Conservation (phyloP, 2,329 filamentous ascomycete genomes). For the Fusarium anguioides region DNA sequence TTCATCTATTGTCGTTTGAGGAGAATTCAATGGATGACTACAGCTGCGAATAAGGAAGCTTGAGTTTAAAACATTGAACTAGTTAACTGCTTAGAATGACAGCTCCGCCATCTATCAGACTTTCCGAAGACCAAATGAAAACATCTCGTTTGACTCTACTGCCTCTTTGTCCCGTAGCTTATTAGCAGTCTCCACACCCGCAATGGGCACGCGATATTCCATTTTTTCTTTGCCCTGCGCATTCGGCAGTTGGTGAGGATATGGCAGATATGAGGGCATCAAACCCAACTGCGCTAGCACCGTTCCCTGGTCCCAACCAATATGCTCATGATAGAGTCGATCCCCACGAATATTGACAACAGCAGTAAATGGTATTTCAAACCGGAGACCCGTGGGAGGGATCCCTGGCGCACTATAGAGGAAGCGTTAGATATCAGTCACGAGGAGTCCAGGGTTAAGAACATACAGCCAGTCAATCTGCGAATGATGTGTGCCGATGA, state of each 20-base stretch:
- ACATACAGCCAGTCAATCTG: slow-evolving; percentile 75
- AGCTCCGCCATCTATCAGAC: neutral
- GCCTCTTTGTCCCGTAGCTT: slow-evolving; percentile 49
- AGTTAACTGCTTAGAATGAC: too few relatives aligned
- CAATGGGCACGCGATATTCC: slow-evolving; percentile 49
- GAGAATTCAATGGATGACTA: neutral
- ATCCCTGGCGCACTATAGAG: slow-evolving; percentile 61
- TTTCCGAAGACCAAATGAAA: slow-evolving; percentile 17
- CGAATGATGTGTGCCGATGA: slow-evolving; percentile 70
- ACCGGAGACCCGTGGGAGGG: slow-evolving; percentile 62
- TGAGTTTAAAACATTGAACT: neutral
- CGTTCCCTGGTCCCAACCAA: slow-evolving; percentile 75
- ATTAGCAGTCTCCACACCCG: slow-evolving; percentile 46
- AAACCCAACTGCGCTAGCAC: slow-evolving; percentile 69
- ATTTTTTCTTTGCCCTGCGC: slow-evolving; percentile 42
- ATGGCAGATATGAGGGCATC: slow-evolving; percentile 69
- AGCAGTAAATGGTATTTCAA: slow-evolving; percentile 70
- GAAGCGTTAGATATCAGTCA: neutral
- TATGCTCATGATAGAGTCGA: slow-evolving; percentile 73
- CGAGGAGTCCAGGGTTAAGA: rapidly evolving
- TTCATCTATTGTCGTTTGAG: neutral
- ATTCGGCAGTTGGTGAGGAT: slow-evolving; percentile 64
- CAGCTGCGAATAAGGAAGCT: neutral
- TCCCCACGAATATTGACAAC: slow-evolving; percentile 74
- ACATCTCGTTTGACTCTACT: slow-evolving; percentile 49